phyloP scores from a whole-genome alignment of 2,329 filamentous ascomycete genomes.

The Clarireedia paspali region DNA sequence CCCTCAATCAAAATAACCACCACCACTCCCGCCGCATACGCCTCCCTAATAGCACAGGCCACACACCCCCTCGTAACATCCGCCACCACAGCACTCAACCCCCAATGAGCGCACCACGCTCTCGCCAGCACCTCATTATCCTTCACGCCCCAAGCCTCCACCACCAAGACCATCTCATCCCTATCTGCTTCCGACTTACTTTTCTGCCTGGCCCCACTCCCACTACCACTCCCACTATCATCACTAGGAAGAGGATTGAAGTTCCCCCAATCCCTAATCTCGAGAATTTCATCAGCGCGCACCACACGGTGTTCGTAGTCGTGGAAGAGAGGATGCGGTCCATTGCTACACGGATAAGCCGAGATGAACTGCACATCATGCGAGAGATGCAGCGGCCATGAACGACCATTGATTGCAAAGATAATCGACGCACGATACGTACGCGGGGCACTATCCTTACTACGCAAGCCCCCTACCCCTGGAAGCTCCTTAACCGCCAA shows the following conservation, averaged over 20 bases:
- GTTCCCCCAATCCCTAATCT: constrained; percentile 33
- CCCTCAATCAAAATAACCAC: constrained; percentile 48
- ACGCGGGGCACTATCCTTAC: constrained; percentile 29
- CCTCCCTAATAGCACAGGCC: constrained; percentile 67
- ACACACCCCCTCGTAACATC: constrained; percentile 58
- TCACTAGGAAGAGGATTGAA: neutral
- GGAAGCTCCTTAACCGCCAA: constrained; percentile 41
- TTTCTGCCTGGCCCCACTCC: neutral
- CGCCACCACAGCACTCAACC: constrained; percentile 61
- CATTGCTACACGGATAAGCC: constrained; percentile 56
- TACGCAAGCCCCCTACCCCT: neutral
- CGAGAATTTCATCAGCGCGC: constrained; percentile 56
- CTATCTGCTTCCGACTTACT: constrained; percentile 1
- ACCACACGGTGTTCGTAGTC: constrained; percentile 57
- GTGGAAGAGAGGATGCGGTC: constrained; percentile 64
- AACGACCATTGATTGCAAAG: constrained; percentile 55
- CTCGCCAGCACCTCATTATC: constrained; percentile 72
- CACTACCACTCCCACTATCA: neutral
- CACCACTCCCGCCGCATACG: constrained; percentile 64
- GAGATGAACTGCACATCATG: constrained; percentile 60
- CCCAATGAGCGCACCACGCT: constrained; percentile 73
- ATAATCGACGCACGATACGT: constrained; percentile 54
- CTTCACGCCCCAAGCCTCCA: constrained; percentile 64
- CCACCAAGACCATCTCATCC: constrained; percentile 54
- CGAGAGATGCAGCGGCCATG: constrained; percentile 54